These are phyloP conservation scores for Grifola frondosa DNA, from an alignment of 1,284 basidiomycete species.

Conservation along the genomic window DNA sequence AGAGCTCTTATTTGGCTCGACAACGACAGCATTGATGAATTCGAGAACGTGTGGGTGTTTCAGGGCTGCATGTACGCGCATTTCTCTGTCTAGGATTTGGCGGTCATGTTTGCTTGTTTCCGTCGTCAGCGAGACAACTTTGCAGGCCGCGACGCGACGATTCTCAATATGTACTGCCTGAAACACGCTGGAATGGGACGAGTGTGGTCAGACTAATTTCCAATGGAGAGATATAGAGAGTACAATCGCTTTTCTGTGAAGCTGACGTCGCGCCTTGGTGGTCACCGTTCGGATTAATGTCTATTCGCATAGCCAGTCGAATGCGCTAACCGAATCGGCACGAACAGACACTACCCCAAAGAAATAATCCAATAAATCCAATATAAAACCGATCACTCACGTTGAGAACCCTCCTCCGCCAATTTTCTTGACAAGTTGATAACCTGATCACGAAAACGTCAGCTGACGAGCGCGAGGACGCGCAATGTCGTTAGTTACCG, in stretches of 20 bases:
- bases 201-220: neutral
- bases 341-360: neutral
- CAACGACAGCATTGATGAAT: conserved; percentile 76
- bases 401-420: conserved; percentile 85
- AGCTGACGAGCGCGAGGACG: neutral
- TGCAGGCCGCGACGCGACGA: conserved; percentile 79
- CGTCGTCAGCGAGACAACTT: conserved; percentile 67
- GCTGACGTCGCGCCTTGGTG: no score
- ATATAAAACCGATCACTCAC: conserved; percentile 41
- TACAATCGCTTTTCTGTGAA: neutral
- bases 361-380: neutral
- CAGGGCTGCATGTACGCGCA: conserved; percentile 84
- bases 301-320: no score
- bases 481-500: neutral
- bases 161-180: conserved; percentile 72
- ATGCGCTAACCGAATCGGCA: no score
- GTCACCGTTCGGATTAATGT: no score
- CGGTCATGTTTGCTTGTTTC: conserved; percentile 62
- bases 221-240: neutral
- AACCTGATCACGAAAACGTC: conserved; percentile 46
- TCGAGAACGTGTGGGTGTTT: conserved; percentile 85
- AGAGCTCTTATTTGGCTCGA: conserved; percentile 64
- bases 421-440: conserved; percentile 69
- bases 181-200: conserved; percentile 61
- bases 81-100: conserved; percentile 90